Conservation (phyloP, 352 stramenopile species). For the Phytophthora megakarya region DNA sequence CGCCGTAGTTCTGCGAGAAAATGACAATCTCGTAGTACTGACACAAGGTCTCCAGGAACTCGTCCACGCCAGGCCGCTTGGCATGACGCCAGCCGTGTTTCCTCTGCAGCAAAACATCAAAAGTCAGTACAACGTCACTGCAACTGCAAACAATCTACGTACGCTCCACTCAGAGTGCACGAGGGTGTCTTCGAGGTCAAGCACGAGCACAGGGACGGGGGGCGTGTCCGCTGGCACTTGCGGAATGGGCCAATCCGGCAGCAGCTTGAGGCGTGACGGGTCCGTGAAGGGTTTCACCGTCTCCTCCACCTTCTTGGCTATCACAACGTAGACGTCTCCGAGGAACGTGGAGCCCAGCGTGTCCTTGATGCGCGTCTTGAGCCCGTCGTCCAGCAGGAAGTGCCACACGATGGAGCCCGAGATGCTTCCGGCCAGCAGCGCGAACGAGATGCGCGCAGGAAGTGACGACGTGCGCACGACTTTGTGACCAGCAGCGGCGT, state of each 20-base stretch:
- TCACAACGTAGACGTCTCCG: constrained; percentile 63
- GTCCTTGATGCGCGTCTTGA: constrained; percentile 51
- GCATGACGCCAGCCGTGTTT: constrained; percentile 90
- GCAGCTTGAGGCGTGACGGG: constrained; percentile 77
- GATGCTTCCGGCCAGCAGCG: constrained; percentile 64
- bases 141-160: constrained; percentile 36
- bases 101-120: constrained; percentile 42
- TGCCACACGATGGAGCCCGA: constrained; percentile 71
- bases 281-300: constrained; percentile 79
- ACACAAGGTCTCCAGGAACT: constrained; percentile 84
- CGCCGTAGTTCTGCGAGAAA: constrained; percentile 85
- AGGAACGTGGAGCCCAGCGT: constrained; percentile 64
- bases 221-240: constrained; percentile 78
- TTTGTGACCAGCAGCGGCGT: constrained; percentile 32
- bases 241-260: constrained; percentile 88
- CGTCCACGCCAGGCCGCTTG: constrained; percentile 84
- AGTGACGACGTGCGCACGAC: constrained; percentile 77
- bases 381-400: constrained; percentile 68
- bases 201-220: constrained; percentile 78
- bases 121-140: neutral
- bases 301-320: constrained; percentile 71
- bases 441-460: constrained; percentile 73
- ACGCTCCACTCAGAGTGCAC: constrained; percentile 90
- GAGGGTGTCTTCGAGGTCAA: constrained; percentile 88
- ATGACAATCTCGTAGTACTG: constrained; percentile 91